Evolutionary conservation across 2,329 filamentous ascomycete species (phyloP).

Genomic region (Hypoxylon sp.): DNA sequence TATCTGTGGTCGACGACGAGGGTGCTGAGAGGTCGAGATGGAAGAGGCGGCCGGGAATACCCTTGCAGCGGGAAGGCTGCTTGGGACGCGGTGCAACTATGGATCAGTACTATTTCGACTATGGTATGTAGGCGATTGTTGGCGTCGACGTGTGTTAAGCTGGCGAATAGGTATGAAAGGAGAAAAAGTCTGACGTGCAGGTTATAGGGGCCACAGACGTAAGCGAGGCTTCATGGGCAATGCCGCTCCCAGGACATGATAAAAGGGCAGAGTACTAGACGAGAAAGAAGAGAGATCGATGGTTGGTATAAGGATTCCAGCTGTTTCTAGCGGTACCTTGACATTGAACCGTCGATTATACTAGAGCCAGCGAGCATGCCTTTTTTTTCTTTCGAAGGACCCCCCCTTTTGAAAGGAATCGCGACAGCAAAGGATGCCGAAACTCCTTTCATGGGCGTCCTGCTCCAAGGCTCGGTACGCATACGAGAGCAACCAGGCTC

Average conservation of each 20-base stretch:
- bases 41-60: slow-evolving; percentile 37
- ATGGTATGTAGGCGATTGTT: slow-evolving; percentile 32
- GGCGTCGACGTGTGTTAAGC: slow-evolving; percentile 28
- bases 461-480: slow-evolving; percentile 28
- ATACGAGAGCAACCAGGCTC: slow-evolving; percentile 26
- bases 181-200: slow-evolving; percentile 36
- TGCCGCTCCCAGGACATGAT: slow-evolving; percentile 26
- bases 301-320: slow-evolving; percentile 29
- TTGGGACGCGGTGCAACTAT: slow-evolving; percentile 43
- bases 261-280: slow-evolving; percentile 25
- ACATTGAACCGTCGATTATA: slow-evolving; percentile 33
- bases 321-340: slow-evolving; percentile 26
- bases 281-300: slow-evolving; percentile 27
- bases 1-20: slow-evolving; percentile 42
- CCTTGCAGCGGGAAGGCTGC: slow-evolving; percentile 40
- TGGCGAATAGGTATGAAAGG: slow-evolving; percentile 21
- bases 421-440: slow-evolving; percentile 30
- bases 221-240: slow-evolving; percentile 35
- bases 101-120: slow-evolving; percentile 41
- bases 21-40: slow-evolving; percentile 38
- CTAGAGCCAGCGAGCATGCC: slow-evolving; percentile 28
- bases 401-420: slow-evolving; percentile 31
- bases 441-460: slow-evolving; percentile 14
- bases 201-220: slow-evolving; percentile 36
- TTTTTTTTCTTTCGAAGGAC: slow-evolving; percentile 28